Evolutionary conservation across 345 rosid genomes (phyloP).

Genomic region (Lepidium didymum): DNA sequence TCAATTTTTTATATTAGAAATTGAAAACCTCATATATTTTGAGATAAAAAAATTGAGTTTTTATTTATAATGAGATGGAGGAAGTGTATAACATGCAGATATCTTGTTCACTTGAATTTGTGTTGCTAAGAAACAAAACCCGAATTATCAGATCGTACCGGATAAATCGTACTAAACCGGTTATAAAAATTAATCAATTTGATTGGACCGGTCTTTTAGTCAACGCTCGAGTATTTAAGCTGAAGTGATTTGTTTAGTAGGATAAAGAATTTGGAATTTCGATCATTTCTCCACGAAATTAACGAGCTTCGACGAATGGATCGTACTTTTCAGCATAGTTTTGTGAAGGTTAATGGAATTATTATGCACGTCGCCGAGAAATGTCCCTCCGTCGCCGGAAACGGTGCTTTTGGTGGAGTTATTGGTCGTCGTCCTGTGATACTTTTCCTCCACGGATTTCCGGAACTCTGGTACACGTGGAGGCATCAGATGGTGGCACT

Average conservation of each 20-base stretch:
- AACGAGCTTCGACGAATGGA: constrained; percentile 11
- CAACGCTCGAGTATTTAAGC: no score
- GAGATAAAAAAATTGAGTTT: no score
- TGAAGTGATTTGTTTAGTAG: neutral
- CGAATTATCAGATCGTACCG: no score
- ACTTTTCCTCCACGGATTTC: constrained; percentile 34
- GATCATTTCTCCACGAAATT: neutral
- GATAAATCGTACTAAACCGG: no score
- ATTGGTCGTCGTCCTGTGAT: constrained; percentile 10
- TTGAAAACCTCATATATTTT: no score
- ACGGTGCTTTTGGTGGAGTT: neutral
- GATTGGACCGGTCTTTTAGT: neutral
- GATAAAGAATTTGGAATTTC: neutral
- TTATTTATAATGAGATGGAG: no score
- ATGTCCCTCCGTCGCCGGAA: neutral
- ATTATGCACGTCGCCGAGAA: constrained; percentile 68
- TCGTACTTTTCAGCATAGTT: constrained; percentile 16
- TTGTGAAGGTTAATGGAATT: constrained; percentile 49
- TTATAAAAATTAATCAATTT: neutral
- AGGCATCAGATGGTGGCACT: constrained; percentile 27
- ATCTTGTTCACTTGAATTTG: no score
- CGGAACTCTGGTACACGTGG: constrained; percentile 39
- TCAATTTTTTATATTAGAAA: no score
- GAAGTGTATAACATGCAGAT: no score
- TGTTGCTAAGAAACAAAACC: no score